Base-by-base conservation (phyloP, 1,284 basidiomycete species). In the Marasmius oreades region DNA sequence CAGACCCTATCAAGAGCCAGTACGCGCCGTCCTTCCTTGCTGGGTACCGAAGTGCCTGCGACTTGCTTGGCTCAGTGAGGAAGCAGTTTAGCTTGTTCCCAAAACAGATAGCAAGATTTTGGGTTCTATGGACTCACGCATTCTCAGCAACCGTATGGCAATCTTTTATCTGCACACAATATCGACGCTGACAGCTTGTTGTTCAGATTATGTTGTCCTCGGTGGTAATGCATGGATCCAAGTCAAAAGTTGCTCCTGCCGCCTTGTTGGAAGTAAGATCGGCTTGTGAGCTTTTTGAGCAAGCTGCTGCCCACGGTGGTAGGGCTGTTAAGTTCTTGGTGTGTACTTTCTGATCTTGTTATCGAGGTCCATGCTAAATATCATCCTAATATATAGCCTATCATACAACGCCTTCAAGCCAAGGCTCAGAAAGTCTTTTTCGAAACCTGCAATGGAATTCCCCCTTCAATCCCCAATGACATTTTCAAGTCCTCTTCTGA, bases 71-170 rank as follows among this genome's bases (percentile, higher is more conserved):
- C 11, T 77, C 76, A 6, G 62, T 87, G 51, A 75, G 74, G 31
- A 63, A 72, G 44, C 80, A 84, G 59, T 88, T 86, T 61, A 64
- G 66, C 7, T 58, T 77, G 57, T 84, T 83, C 63, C 84, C 86
- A 1, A 70, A 71, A n/a, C 78, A 83, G 58, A 79, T 85, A 55
- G 77, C 83, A 23, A 72, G 84, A 23, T 84, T 84, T 62, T 87
- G 85, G 82, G 80, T 84, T 18, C 64, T 86, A 28, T 87, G 85
- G 85, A 86, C 84, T 1, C 83, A 87, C 66, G 80, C 78, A 1
- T 87, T 87, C 62, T 84, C 82, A 22, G 77, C 82, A 16, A 70
- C 84, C 57, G 85, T 86, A 61, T 56, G 78, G 69, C 36, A 42
- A 43, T 51, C 60, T 34, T 51, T 23, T 53, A 51, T 59, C 50